These are phyloP conservation scores for Athelia sp. DNA, from an alignment of 1,284 basidiomycete genomes.

Conservation along the genomic window DNA sequence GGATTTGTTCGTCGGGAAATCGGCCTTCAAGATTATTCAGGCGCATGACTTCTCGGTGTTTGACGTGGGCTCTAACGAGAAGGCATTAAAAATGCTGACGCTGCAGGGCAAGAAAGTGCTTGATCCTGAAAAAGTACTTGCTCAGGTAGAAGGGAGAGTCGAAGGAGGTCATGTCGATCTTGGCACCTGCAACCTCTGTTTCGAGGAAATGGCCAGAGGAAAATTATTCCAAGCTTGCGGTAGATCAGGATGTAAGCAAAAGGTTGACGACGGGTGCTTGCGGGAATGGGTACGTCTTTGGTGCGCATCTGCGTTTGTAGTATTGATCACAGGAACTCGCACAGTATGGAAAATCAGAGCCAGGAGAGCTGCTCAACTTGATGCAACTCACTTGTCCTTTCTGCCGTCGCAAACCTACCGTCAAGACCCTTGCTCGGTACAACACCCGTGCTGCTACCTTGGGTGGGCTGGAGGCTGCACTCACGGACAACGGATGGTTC, in stretches of 20 bases:
- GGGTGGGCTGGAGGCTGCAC: slow-evolving; percentile 15
- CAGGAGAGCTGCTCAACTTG: slow-evolving; percentile 18
- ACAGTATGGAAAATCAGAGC: slow-evolving; percentile 19
- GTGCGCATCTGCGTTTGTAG: not conserved
- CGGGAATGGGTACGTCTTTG: slow-evolving; percentile 15
- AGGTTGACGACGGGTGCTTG: slow-evolving; percentile 16
- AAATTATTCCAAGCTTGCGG: slow-evolving; percentile 19
- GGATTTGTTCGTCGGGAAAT: slow-evolving; percentile 14
- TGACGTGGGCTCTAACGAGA: slow-evolving; percentile 1
- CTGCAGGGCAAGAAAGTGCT: slow-evolving; percentile 12
- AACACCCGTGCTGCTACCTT: slow-evolving; percentile 14
- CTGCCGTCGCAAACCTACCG: slow-evolving; percentile 17
- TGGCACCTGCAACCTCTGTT: slow-evolving; percentile 17
- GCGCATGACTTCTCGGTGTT: slow-evolving; percentile 14
- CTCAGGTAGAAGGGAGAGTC: slow-evolving; percentile 12
- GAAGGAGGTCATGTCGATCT: slow-evolving; percentile 15
- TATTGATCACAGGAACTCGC: not conserved
- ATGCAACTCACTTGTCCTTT: slow-evolving; percentile 21
- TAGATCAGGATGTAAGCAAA: slow-evolving; percentile 16
- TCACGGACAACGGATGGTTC: slow-evolving; percentile 16
- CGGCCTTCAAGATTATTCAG: slow-evolving; percentile 21
- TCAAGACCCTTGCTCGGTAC: slow-evolving; percentile 16
- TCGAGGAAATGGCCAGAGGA: slow-evolving; percentile 14
- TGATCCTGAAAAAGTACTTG: slow-evolving; percentile 6
- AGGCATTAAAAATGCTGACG: slow-evolving; percentile 3